Evolutionary conservation across 139 green algal genomes (phyloP).

Genomic region (Chlamydomonas incerta): DNA sequence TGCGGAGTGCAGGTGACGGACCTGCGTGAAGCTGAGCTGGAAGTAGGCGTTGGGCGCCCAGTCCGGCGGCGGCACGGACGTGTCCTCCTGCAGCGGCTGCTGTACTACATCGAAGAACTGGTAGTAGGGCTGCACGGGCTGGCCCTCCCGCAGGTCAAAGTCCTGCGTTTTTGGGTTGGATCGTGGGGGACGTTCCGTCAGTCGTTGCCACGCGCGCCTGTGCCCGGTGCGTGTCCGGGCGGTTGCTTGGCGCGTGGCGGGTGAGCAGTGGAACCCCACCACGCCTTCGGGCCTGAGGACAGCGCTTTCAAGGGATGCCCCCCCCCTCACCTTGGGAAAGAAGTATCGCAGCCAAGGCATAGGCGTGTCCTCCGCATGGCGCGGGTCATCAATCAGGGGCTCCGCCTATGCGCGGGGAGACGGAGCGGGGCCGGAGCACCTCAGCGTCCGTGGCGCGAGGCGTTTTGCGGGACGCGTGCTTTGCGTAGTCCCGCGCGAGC

Average conservation of each 20-base stretch:
- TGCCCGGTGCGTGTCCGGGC: no score
- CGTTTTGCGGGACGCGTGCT: neutral
- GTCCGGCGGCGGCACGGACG: constrained; percentile 28
- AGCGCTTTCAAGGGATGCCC: no score
- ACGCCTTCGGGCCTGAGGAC: no score
- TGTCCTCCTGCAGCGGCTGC: constrained; percentile 44
- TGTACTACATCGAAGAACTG: constrained; percentile 57
- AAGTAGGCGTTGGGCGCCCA: constrained; percentile 61
- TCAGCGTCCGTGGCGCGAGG: no score
- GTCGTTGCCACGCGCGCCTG: no score
- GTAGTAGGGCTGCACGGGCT: constrained; percentile 38
- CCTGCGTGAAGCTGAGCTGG: constrained; percentile 57
- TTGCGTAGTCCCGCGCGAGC: neutral
- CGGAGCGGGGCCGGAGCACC: no score
- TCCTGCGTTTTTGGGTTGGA: constrained; percentile 33
- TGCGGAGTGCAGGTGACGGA: no score
- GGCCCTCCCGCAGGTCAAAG: constrained; percentile 54
- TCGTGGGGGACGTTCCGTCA: no score
- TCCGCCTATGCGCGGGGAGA: no score
- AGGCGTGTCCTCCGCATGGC: constrained; percentile 8
- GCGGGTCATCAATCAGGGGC: constrained; percentile 2
- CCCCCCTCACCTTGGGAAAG: constrained; percentile 54
- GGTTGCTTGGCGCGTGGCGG: no score
- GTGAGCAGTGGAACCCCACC: no score
- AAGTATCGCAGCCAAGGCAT: constrained; percentile 58